Conservation (phyloP, 331 rosid genomes). For the Arachis monticola region DNA sequence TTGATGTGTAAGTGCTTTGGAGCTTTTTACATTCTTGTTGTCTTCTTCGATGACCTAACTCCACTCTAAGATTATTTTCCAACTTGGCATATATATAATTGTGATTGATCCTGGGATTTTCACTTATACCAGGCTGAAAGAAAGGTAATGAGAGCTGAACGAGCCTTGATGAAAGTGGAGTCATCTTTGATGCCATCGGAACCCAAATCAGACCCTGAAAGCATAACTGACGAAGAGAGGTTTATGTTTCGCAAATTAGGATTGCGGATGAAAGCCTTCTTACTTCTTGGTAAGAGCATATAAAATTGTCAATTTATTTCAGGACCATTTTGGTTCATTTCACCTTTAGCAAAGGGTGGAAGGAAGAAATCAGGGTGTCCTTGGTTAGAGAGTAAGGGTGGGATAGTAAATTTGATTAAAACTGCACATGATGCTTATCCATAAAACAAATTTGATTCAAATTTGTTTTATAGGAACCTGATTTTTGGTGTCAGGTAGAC, state of each 20-base stretch:
- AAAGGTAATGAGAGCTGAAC: slow-evolving; percentile 74
- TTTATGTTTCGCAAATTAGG: slow-evolving; percentile 98
- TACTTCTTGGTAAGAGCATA: slow-evolving; percentile 76
- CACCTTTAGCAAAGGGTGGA: slow-evolving; percentile 5
- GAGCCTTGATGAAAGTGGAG: slow-evolving; percentile 80
- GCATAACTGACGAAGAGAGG: slow-evolving; percentile 96
- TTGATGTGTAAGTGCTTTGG: no score
- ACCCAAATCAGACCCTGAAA: slow-evolving; percentile 72
- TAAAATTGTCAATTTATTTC: neutral
- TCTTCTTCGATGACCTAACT: neutral
- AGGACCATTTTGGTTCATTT: slow-evolving; percentile 8
- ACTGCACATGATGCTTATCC: no score
- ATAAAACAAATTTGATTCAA: no score
- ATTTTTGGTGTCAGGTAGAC: slow-evolving; percentile 67
- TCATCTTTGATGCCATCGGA: slow-evolving; percentile 67
- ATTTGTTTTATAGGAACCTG: slow-evolving; percentile 36
- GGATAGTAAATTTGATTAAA: no score
- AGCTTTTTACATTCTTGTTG: no score
- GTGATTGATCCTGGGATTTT: slow-evolving; percentile 33
- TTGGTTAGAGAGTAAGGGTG: no score
- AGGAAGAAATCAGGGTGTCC: slow-evolving; percentile 15
- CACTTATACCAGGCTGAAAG: slow-evolving; percentile 66
- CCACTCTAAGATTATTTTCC: neutral
- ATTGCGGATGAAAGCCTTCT: slow-evolving; percentile 95
- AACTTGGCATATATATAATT: slow-evolving; percentile 29